Base-by-base conservation (phyloP, 2,329 filamentous ascomycete species). In the Aspergillus pseudoterreus region DNA sequence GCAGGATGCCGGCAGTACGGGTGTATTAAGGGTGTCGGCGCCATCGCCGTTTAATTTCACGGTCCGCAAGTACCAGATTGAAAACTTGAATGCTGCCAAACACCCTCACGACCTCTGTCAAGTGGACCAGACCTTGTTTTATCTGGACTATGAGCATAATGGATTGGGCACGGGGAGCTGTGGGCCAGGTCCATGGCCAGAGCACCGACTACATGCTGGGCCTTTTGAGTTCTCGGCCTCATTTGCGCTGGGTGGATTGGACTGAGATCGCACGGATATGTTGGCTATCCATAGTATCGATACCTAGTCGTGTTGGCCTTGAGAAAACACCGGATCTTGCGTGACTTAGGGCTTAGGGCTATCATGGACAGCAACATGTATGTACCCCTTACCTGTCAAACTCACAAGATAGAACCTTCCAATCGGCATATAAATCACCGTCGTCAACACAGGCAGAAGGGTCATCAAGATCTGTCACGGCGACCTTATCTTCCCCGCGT, bases 91-190 rank as follows among this genome's bases (percentile, higher is more conserved):
- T 43, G 73, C 74, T 1, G 84, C 85, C 2, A 77, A 71, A 41
- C 86, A 90, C 64, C 85, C 86, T 1, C 76, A 81, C 57, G 83
- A 89, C 63, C 66, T 90, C 49, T 71, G 71, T 54, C 32, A 52
- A 30, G 43, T 54, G 15, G 56, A 55, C 22, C 53, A 60, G 30
- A 59, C 52, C 33, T 57, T 56, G 50, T 57, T 68, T 32, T 56
- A 63, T 15, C 48, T 70, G 9, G 67, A 70, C 46, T 58, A 61
- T 43, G 63, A 65, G 15, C 64, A 68, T 46, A 61, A 68, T 42
- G 67, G 67, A 1, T 46, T 70, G 2, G 67, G 67, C 2, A 68
- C 62, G n/a, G 51, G 47, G 17, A 53, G n/a, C 4, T 45, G 43
- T 12, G 43, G 43, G 17, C 43, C 43, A 15, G 43, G 43, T 11